A percentile compares a stretch with the other conserved stretches of the same genome.
Conservation (phyloP, 75 land plant species). For the Gnetum montanum region DNA sequence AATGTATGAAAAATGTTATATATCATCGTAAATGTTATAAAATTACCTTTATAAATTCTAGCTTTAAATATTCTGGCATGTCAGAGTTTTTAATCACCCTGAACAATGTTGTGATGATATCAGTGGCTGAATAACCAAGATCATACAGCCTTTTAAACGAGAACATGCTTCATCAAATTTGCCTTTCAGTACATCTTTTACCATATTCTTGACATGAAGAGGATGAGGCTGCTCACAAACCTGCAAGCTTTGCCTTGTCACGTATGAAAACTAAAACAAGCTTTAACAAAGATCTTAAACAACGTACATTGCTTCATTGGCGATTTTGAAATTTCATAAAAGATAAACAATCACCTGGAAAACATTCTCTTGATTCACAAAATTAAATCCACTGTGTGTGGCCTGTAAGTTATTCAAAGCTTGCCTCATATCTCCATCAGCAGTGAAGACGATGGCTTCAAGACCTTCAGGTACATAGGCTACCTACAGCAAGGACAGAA, state of each 20-base stretch:
- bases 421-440: slow-evolving; percentile 99
- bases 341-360: slow-evolving; percentile 70
- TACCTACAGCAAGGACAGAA: slow-evolving; percentile 37
- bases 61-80: slow-evolving; percentile 89
- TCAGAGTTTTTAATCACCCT: slow-evolving; percentile 91
- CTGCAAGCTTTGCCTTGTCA: too few species aligned
- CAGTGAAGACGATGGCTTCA: slow-evolving; percentile 98
- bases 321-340: too few species aligned
- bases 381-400: slow-evolving; percentile 87
- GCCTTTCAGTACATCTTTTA: slow-evolving; percentile 65
- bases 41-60: slow-evolving; percentile 97
- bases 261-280: too few species aligned
- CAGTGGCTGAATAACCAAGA: slow-evolving; percentile 98
- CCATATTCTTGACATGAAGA: slow-evolving; percentile 75
- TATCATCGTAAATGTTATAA: too few species aligned
- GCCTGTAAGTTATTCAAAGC: slow-evolving; percentile 98
- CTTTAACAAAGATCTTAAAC: too few species aligned
- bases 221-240: slow-evolving; percentile 99
- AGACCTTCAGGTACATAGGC: slow-evolving; percentile 97
- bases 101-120: slow-evolving; percentile 94
- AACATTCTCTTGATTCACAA: slow-evolving; percentile 97
- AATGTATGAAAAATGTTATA: background rate
- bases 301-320: too few species aligned
- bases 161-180: slow-evolving; percentile 95
- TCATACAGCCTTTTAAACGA: slow-evolving; percentile 89